A percentile compares a stretch with the other conserved stretches of the same genome.
Evolutionary conservation across 129 eudicot genomes (phyloP).

Genomic region (Erigeron canadensis): DNA sequence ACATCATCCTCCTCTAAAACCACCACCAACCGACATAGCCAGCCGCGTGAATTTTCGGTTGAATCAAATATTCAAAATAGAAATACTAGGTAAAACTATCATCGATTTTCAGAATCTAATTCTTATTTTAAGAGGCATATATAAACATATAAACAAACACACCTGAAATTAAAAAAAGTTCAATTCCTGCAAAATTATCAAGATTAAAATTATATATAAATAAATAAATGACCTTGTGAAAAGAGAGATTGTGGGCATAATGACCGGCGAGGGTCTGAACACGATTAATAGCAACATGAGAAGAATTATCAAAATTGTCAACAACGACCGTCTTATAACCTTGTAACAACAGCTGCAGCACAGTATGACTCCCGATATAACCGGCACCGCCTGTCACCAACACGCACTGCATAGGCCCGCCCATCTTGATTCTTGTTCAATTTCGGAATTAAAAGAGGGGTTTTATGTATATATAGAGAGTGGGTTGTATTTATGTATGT

Average conservation of each 20-base stretch:
- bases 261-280: slow-evolving; percentile 71
- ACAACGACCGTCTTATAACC: slow-evolving; percentile 72
- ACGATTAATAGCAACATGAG: slow-evolving; percentile 58
- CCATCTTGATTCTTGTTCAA: slow-evolving; percentile 24
- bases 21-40: no score
- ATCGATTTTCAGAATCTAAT: no score
- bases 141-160: not conserved
- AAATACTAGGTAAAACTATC: no score
- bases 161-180: not conserved
- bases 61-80: no score
- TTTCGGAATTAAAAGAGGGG: not conserved
- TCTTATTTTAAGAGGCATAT: not conserved
- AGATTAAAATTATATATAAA: not conserved
- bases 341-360: slow-evolving; percentile 62
- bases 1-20: no score
- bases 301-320: slow-evolving; percentile 83
- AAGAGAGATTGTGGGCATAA: slow-evolving; percentile 55
- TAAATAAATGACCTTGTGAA: slow-evolving; percentile 52
- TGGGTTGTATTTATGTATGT: no score
- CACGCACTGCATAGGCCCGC: slow-evolving; percentile 49
- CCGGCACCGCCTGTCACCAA: slow-evolving; percentile 96
- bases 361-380: slow-evolving; percentile 88
- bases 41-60: no score
- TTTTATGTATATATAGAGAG: no score
- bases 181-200: not conserved